phyloP scores from a whole-genome alignment of 2,329 filamentous ascomycete genomes.

The Diplodia seriata region DNA sequence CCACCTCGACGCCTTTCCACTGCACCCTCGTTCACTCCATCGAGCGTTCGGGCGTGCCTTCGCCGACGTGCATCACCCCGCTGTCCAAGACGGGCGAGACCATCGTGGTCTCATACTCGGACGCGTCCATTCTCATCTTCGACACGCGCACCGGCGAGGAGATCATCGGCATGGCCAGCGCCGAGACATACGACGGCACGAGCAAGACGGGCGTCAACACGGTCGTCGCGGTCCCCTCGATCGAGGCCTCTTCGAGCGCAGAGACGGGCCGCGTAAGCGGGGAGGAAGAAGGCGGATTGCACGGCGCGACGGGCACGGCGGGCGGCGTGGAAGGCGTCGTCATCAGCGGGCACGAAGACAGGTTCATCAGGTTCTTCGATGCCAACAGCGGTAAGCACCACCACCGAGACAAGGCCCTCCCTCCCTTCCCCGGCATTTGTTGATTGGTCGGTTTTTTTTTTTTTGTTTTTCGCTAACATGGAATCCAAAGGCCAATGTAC shows the following conservation, averaged over 20 bases:
- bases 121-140: conserved; percentile 89
- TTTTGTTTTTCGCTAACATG: neutral
- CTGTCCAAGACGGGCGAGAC: conserved; percentile 82
- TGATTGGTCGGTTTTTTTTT: too few species aligned
- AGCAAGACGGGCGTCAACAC: conserved; percentile 84
- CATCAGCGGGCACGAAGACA: conserved; percentile 95
- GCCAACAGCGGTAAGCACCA: conserved; percentile 89
- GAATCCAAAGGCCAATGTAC: conserved; percentile 84
- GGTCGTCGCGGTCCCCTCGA: conserved; percentile 84
- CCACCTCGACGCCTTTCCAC: conserved; percentile 84
- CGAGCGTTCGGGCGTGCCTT: conserved; percentile 70
- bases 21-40: conserved; percentile 90
- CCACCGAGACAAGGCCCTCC: conserved; percentile 47
- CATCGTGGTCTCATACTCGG: conserved; percentile 91
- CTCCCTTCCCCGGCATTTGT: too few species aligned
- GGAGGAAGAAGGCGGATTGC: conserved; percentile 76
- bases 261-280: conserved; percentile 69
- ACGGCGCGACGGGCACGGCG: conserved; percentile 83
- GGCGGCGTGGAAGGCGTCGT: conserved; percentile 83
- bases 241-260: conserved; percentile 66
- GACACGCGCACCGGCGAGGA: conserved; percentile 92
- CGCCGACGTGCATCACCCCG: conserved; percentile 91
- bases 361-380: conserved; percentile 96
- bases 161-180: conserved; percentile 88
- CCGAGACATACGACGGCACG: conserved; percentile 92